Evolutionary conservation across 1,139 yeast genomes (phyloP), one percentile per base, ranked within the genome.

Genomic region (Yamadazyma siamensis): DNA sequence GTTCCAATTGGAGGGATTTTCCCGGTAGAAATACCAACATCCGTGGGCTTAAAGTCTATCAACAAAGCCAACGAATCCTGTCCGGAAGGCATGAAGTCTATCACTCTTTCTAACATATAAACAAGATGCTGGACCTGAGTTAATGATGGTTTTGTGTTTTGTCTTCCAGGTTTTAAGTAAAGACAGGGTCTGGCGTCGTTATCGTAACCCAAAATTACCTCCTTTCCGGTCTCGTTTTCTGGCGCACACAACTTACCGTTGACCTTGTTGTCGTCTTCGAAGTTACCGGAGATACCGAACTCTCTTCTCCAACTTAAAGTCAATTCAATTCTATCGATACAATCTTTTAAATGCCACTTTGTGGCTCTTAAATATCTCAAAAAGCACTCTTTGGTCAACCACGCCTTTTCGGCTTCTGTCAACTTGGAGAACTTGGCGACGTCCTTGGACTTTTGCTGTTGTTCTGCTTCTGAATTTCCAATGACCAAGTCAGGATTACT

Each of bases 1-100:
- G 75, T 81, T 23, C 83, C 74, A 21, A 91, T 68, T 1, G 96
- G 88, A 3, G 98, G 98, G 29, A 87, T 74, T 55, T 85, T 87
- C 27, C 74, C 49, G 59, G 79, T 55, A 58, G 71, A 60, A 52
- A 77, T 60, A 36, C 82, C 63, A 11, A 61, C 66, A 6, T 73
- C 71, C 19, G 60, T 59, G 1, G 71, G 61, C 43, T 69, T 66
- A 46, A 68, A 68, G 44, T 69, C 75, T 26, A 69, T 69, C 32
- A 69, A 55, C 28, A 69, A 50, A 6, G 75, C 71, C 35, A 68
- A 54, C 5, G 71, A 56, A 40, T 69, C 75, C 44, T 68, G 75
- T 19, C 75, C 75, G 3, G 68, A 52, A 4, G 75, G 75, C 74
- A 68, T 68, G 45, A 50, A 69, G 38, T 65, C 67, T 23, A 68